Base-by-base conservation (phyloP, 83 land plant genomes). In the Picea mariana region DNA sequence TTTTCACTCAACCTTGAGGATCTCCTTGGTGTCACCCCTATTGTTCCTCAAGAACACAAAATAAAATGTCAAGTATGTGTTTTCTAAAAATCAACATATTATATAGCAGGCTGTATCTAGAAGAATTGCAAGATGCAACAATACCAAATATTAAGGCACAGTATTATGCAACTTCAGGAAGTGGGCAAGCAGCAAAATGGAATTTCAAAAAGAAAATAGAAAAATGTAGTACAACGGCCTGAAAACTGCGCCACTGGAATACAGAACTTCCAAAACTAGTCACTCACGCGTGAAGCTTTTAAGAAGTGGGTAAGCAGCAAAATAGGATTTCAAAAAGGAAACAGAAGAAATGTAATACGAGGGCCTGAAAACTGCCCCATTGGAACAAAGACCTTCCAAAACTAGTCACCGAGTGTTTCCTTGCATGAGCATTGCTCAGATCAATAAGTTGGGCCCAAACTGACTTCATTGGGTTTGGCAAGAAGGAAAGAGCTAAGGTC, bases 1-100 rank as follows among this genome's bases (percentile, higher is more conserved):
- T 75, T 75, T 4, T 75, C 77, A 75, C 59, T 75, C 23, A 75
- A 75, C 77, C 77, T 75, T n/a, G 77, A 75, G 21, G 77, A 75
- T 15, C 77, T 75, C 77, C 59, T 75, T 21, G 77, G 77, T 21
- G 59, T 75, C 23, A 58, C 49, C 59, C 77, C 59, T 75, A 47
- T 47, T 7, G 5, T 73, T 47, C 13, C 49, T 47, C 58, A 73
- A 42, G 58, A 73, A 73, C 11, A 47, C 20, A 47, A 73, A 73
- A 73, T 21, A 73, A n/a, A n/a, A 40, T 2, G 77, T 73, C 77
- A 73, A 47, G 77, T 17, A 47, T 31, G 21, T 47, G 13, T 13
- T 26, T 27, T 67, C 71, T 67, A 67, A 67, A 38, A 67, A 26
- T 49, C 52, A 49, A 49, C 52, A 49, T 49, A 49, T 49, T 49